Conservation (phyloP, 495 filamentous ascomycete species). For the Xylaria scruposa region DNA sequence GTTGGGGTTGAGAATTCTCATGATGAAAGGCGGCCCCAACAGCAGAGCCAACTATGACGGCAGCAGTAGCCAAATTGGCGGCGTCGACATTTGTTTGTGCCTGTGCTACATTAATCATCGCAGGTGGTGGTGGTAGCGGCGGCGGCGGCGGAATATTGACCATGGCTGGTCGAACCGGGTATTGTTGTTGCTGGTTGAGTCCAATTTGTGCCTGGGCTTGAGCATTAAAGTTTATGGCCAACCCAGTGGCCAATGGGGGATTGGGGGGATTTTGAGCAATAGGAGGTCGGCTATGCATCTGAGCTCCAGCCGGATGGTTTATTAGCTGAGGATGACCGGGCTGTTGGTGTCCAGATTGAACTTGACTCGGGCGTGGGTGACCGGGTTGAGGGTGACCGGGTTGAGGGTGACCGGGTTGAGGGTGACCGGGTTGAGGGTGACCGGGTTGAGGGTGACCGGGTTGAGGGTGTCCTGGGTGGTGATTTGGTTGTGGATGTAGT, state of each 20-base stretch:
- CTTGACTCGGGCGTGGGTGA: not conserved
- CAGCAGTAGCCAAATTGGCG: not conserved
- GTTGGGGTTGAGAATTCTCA: conserved; percentile 21
- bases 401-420: not conserved
- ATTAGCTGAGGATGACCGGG: not conserved
- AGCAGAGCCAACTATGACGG: conserved; percentile 17
- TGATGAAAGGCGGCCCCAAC: conserved; percentile 18
- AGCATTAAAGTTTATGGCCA: conserved; percentile 24
- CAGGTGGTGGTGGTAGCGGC: not conserved
- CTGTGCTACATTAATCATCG: not conserved
- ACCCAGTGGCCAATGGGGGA: conserved; percentile 23
- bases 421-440: not conserved
- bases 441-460: not conserved
- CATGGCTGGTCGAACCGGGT: conserved; percentile 4
- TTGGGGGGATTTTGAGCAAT: conserved; percentile 34
- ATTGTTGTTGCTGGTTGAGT: conserved; percentile 19
- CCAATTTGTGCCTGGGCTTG: conserved; percentile 18
- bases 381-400: not conserved
- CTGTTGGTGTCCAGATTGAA: not conserved
- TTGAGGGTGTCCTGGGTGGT: not conserved
- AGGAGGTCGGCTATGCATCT: conserved; percentile 34
- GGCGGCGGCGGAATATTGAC: not conserved
- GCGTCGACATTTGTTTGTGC: conserved; percentile 2
- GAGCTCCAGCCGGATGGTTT: conserved; percentile 23
- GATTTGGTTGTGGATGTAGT: not conserved